A percentile compares a stretch with the other conserved stretches of the same genome.
These are phyloP conservation scores for Endothia cerciana DNA, from an alignment of 2,329 filamentous ascomycete genomes.

Conservation along the genomic window DNA sequence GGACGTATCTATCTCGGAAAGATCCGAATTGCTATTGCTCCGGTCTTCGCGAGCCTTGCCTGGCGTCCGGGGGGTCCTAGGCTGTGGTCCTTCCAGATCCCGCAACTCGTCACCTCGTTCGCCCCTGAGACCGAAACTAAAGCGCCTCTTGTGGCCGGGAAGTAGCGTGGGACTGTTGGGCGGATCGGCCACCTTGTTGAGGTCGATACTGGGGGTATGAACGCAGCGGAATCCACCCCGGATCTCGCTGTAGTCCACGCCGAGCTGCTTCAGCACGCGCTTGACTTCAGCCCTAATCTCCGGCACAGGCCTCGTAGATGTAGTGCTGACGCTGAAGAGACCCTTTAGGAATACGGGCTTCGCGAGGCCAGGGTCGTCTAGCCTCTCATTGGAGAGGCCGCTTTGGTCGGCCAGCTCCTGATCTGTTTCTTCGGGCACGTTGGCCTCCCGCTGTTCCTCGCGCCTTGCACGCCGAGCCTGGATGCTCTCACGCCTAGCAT, in stretches of 20 bases:
- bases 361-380: conserved; percentile 75
- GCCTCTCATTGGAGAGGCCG: conserved; percentile 62
- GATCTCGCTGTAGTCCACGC: conserved; percentile 91
- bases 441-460: conserved; percentile 56
- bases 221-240: conserved; percentile 90
- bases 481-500: conserved; percentile 88
- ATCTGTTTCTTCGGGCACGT: conserved; percentile 78
- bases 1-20: conserved; percentile 70
- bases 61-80: conserved; percentile 52
- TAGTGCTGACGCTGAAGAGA: conserved; percentile 95
- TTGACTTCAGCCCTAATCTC: conserved; percentile 90
- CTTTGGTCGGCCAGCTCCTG: conserved; percentile 70
- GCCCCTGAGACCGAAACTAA: conserved; percentile 76
- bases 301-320: conserved; percentile 84
- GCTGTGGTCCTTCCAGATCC: conserved; percentile 52
- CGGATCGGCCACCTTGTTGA: conserved; percentile 71
- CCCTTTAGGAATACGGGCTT: conserved; percentile 97
- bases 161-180: conserved; percentile 61
- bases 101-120: conserved; percentile 74
- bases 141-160: conserved; percentile 71
- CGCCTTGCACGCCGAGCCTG: conserved; percentile 79
- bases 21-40: conserved; percentile 86
- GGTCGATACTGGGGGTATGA: conserved; percentile 86
- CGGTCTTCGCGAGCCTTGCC: conserved; percentile 57
- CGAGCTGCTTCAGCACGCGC: conserved; percentile 82